phyloP scores from a whole-genome alignment of 1,284 basidiomycete genomes.

The Trichosporon sp. region DNA sequence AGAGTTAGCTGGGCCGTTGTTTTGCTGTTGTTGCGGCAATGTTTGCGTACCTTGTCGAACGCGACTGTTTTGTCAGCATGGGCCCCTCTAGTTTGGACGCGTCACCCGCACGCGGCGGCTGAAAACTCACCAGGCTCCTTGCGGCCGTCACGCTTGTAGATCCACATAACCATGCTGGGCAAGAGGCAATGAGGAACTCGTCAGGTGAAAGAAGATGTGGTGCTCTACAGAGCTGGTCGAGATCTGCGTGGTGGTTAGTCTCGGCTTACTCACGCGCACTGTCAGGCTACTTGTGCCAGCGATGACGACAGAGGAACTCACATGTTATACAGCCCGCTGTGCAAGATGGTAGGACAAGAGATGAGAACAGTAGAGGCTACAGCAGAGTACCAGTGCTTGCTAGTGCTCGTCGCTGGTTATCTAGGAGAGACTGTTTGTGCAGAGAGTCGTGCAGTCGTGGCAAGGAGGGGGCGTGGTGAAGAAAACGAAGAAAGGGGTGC shows the following conservation, averaged over 20 bases:
- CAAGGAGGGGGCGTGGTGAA: neutral
- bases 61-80: conserved; percentile 24
- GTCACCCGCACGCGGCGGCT: neutral
- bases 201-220: neutral
- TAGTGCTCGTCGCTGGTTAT: neutral
- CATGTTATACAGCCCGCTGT: neutral
- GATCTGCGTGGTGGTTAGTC: neutral
- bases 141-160: conserved; percentile 48
- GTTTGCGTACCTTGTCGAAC: conserved; percentile 35
- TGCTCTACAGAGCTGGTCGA: neutral
- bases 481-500: neutral
- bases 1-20: neutral
- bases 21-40: neutral
- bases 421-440: neutral
- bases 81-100: neutral
- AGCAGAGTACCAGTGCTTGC: neutral
- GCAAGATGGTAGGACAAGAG: neutral
- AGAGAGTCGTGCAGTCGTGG: neutral
- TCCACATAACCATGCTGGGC: conserved; percentile 39
- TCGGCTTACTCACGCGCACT: neutral
- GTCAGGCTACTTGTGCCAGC: neutral
- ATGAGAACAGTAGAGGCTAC: neutral
- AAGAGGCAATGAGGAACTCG: neutral
- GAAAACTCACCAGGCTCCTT: conserved; percentile 30
- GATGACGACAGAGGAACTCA: neutral